phyloP scores from a whole-genome alignment of 805 yeast genomes.

The Pichia heedii region DNA sequence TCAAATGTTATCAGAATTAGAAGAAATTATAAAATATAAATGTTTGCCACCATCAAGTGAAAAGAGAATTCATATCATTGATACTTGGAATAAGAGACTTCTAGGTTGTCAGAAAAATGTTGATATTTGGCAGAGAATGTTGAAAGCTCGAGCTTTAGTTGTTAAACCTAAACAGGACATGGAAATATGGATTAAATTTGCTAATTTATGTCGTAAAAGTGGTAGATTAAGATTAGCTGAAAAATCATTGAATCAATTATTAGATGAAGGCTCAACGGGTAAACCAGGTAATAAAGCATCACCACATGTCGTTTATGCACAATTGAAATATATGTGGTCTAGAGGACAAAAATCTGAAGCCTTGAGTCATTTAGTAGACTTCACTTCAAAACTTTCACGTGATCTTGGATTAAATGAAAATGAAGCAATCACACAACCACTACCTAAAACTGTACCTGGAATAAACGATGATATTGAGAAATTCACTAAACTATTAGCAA shows the following conservation, averaged over 20 bases:
- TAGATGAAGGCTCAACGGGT: constrained; percentile 51
- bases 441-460: constrained; percentile 66
- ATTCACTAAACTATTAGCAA: constrained; percentile 76
- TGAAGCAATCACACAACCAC: constrained; percentile 77
- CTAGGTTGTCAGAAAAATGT: constrained; percentile 94
- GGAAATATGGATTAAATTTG: constrained; percentile 98
- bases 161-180: constrained; percentile 92
- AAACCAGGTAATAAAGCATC: constrained; percentile 61
- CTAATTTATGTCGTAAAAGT: constrained; percentile 89
- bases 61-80: constrained; percentile 66
- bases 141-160: constrained; percentile 86
- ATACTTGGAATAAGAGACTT: constrained; percentile 89
- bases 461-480: constrained; percentile 70
- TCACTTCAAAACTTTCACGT: constrained; percentile 82
- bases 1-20: constrained; percentile 94
- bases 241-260: constrained; percentile 69
- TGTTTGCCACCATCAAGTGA: constrained; percentile 76
- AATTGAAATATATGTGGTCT: constrained; percentile 94
- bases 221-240: constrained; percentile 90
- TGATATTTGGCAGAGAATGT: constrained; percentile 97
- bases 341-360: constrained; percentile 86
- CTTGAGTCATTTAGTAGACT: constrained; percentile 72
- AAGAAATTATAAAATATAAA: constrained; percentile 88
- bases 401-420: constrained; percentile 83
- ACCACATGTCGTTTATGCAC: constrained; percentile 96